Evolutionary conservation across 495 filamentous ascomycete species (phyloP).

Genomic region (Penicillium diatomitis): DNA sequence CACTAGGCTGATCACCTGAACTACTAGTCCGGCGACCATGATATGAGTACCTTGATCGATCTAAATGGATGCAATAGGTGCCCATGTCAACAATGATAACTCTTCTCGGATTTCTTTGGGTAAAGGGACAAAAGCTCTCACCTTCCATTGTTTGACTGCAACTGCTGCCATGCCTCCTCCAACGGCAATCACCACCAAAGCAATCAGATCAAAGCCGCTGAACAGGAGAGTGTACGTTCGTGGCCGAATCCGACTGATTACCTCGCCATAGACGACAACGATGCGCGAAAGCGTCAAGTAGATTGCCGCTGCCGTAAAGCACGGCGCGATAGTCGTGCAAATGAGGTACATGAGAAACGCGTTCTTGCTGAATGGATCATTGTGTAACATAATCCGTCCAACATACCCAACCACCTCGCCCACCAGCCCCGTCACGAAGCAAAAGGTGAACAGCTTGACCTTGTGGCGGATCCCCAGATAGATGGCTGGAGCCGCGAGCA

Average conservation of each 20-base stretch:
- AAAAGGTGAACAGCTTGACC: neutral
- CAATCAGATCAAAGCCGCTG: slow-evolving; percentile 43
- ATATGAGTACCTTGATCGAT: neutral
- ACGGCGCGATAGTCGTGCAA: slow-evolving; percentile 29
- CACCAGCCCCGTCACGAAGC: neutral
- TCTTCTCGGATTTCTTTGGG: no score
- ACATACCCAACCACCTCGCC: slow-evolving; percentile 32
- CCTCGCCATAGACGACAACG: slow-evolving; percentile 37
- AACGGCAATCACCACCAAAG: slow-evolving; percentile 44
- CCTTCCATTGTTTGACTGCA: neutral
- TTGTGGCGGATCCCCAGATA: neutral
- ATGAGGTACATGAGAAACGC: slow-evolving; percentile 30
- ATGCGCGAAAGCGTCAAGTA: slow-evolving; percentile 49
- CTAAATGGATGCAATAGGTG: neutral
- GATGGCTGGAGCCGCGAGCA: neutral
- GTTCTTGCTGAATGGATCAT: slow-evolving; percentile 27
- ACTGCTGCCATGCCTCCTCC: neutral
- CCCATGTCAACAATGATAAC: no score
- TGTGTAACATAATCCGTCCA: slow-evolving; percentile 29
- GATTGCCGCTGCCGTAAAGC: slow-evolving; percentile 44
- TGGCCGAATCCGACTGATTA: slow-evolving; percentile 39
- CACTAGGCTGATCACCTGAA: neutral
- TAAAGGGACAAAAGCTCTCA: neutral
- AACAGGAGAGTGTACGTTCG: slow-evolving; percentile 45
- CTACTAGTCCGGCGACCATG: neutral